Evolutionary conservation across 768 basidiomycete species (phyloP).

Genomic region (Mycena vitilis): DNA sequence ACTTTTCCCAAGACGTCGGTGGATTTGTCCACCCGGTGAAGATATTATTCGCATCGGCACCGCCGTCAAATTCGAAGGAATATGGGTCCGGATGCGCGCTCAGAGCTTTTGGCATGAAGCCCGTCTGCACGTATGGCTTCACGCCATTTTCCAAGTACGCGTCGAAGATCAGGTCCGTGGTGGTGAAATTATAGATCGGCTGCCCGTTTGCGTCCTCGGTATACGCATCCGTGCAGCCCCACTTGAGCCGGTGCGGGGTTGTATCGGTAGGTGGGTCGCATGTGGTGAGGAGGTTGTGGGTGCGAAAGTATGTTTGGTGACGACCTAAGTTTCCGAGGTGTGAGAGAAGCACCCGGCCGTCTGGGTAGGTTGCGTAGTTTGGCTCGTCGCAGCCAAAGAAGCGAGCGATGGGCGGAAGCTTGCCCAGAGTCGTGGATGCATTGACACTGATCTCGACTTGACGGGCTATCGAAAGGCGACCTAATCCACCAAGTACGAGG

Average conservation of each 20-base stretch:
- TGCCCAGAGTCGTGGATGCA: conserved; percentile 31
- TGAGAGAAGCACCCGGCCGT: conserved; percentile 29
- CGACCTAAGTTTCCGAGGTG: conserved; percentile 31
- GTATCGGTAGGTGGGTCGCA: conserved; percentile 31
- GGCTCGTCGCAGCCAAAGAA: conserved; percentile 35
- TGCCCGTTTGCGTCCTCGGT: conserved; percentile 32
- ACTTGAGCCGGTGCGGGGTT: conserved; percentile 34
- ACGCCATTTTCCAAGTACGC: conserved; percentile 35
- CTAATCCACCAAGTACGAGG: conserved; percentile 22
- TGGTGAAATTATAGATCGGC: conserved; percentile 36
- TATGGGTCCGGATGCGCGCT: conserved; percentile 32
- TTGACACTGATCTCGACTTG: conserved; percentile 33
- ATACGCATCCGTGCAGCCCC: conserved; percentile 35
- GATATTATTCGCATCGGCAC: conserved; percentile 24
- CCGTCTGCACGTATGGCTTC: conserved; percentile 34
- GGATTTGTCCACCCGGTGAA: conserved; percentile 35
- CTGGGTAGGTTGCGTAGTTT: conserved; percentile 36
- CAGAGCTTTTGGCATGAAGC: conserved; percentile 35
- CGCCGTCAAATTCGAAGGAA: conserved; percentile 31
- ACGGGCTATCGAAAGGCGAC: conserved; percentile 22
- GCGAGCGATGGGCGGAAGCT: conserved; percentile 33
- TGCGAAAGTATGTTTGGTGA: conserved; percentile 36
- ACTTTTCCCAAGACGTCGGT: conserved; percentile 32
- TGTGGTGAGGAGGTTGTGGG: conserved; percentile 35
- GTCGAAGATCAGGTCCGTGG: conserved; percentile 33